A percentile compares a stretch with the other conserved stretches of the same genome.
phyloP scores from a whole-genome alignment of 2,329 filamentous ascomycete species.

The Talaromyces albobiverticillius region DNA sequence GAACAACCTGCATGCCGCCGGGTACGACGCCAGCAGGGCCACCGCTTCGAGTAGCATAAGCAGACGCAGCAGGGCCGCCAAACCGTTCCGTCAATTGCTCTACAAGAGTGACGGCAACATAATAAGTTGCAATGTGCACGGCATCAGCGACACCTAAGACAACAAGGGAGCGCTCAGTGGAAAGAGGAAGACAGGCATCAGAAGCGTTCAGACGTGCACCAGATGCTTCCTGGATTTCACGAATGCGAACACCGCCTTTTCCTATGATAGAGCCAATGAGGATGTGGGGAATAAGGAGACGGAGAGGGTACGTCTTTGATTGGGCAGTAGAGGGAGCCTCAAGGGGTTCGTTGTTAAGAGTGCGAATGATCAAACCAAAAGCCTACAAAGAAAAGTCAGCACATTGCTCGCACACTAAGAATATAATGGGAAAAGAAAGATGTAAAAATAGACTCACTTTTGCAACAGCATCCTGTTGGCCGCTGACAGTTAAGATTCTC shows the following conservation, averaged over 20 bases:
- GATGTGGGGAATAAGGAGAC: conserved; percentile 92
- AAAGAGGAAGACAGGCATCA: conserved; percentile 88
- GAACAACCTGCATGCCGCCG: conserved; percentile 98
- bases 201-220: conserved; percentile 95
- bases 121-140: conserved; percentile 98
- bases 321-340: conserved; percentile 83
- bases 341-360: conserved; percentile 93
- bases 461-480: conserved; percentile 90
- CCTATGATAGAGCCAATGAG: conserved; percentile 98
- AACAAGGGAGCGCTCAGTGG: conserved; percentile 94
- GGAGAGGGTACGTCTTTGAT: conserved; percentile 95
- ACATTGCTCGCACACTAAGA: not conserved
- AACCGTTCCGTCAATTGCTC: conserved; percentile 97
- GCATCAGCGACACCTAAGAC: conserved; percentile 97
- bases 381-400: conserved; percentile 55
- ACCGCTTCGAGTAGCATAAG: conserved; percentile 92
- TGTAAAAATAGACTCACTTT: conserved; percentile 62
- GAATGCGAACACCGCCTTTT: conserved; percentile 91
- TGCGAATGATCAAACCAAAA: conserved; percentile 96
- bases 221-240: conserved; percentile 97
- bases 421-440: not conserved
- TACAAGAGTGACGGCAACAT: conserved; percentile 94
- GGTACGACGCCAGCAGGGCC: conserved; percentile 90
- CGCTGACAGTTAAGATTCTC: conserved; percentile 95
- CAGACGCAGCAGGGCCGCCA: conserved; percentile 92